Base-by-base conservation (phyloP, 805 yeast species). In the Jamesozyma hellenica region DNA sequence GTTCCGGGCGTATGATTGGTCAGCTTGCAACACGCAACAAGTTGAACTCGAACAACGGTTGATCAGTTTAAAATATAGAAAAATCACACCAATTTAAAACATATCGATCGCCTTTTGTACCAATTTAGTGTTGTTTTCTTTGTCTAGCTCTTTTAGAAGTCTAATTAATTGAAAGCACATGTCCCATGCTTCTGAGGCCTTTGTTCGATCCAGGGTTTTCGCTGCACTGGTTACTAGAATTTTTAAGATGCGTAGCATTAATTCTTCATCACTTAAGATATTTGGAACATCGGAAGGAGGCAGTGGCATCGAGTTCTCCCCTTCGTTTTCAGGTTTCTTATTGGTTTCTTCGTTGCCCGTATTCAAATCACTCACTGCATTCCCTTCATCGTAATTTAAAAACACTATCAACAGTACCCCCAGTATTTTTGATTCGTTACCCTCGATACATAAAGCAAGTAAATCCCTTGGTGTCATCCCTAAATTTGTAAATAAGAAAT, bases 111-210 rank as follows among this genome's bases (percentile, higher is more conserved):
- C 60, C 26, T 48, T 44, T 16, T 51, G 47, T 0, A 51, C 55
- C 28, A 60, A 25, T 4, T 44, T 32, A 0, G 58, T 51, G 13
- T 48, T 41, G 31, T 53, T 57, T 36, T 54, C 53, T 18, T 43
- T 50, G 44, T 60, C 64, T 4, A 58, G 42, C 11, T 51, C 57
- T 31, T 48, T 51, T 25, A 60, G 42, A 8, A 60, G 44, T 26
- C 63, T 40, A 21, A 53, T 48, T 26, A 60, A 40, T 36, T 60
- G 64, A 42, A 60, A 57, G 19, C 62, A 56, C 59, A 60, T 51
- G 21, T 57, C 62, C 64, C 64, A 60, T 3, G 52, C 50, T 11
- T 57, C 61, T 4, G 53, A 50, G 4, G 64, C 63, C 34, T 46
- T 48, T 8, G 39, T 42, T 12, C 42, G 42, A 21, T 51, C 55